Evolutionary conservation across 176 grass and related monocot species (phyloP), one percentile per base, ranked within the genome.

Genomic region (Leersia perrieri): DNA sequence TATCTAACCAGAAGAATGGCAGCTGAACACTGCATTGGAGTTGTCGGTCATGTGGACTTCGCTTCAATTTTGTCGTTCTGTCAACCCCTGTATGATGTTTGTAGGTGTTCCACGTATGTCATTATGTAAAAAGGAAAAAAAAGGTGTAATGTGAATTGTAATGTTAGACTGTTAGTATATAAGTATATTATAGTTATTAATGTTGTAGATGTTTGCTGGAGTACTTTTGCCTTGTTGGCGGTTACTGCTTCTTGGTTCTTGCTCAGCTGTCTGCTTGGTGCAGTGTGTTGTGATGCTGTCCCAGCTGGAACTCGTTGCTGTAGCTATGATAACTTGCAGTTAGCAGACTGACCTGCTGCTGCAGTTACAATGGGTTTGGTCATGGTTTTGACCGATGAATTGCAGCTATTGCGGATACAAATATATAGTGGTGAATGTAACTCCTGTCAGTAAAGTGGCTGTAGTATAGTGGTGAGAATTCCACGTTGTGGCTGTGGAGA

Each of bases 381-480:
- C 5, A n/a, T n/a, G n/a, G n/a, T n/a, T n/a, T n/a, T n/a, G n/a
- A n/a, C n/a, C n/a, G n/a, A n/a, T n/a, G n/a, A n/a, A n/a, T n/a
- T n/a, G n/a, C n/a, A n/a, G n/a, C n/a, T n/a, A n/a, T n/a, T n/a
- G n/a, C n/a, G n/a, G n/a, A n/a, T n/a, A n/a, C n/a, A n/a, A n/a
- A n/a, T n/a, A n/a, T n/a, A n/a, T 53, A 22, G 7, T 8, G 16
- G 9, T 57, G 51, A 41, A 1, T 3, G 0, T n/a, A 9, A 9
- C 6, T 55, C 35, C 35, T 38, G 35, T 3, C 7, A 72, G 0
- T n/a, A 4, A 26, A 11, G 91, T 90, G 89, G 82, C 85, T 94
- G 86, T 94, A 92, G 87, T 97, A 90, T 97, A 92, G 91, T 97
- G 89, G 89, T 94, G 66, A 94, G 94, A 97, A 94, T 97, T 94